A percentile compares a stretch with the other conserved stretches of the same genome.
These are phyloP conservation scores for Penicillium glabrum DNA, from an alignment of 2,329 filamentous ascomycete genomes.

Conservation along the genomic window DNA sequence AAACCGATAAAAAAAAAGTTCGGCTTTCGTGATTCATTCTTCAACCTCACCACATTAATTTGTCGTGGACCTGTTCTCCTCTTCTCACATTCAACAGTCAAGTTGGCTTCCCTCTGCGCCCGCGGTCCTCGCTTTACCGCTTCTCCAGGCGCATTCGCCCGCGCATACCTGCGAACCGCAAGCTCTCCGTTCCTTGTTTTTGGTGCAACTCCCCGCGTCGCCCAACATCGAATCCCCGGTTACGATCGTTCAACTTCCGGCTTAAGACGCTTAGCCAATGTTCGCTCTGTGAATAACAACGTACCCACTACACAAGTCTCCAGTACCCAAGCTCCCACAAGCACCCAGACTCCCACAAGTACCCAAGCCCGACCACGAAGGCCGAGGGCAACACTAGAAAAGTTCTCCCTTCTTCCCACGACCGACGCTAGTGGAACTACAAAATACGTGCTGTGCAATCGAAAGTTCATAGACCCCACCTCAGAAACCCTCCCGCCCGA, in stretches of 20 bases:
- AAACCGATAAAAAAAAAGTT: background rate
- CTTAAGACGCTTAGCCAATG: background rate
- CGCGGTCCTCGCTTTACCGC: conserved; percentile 30
- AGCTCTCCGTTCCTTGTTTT: conserved; percentile 4
- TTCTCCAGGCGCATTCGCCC: conserved; percentile 25
- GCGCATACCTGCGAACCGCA: conserved; percentile 11
- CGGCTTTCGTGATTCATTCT: background rate
- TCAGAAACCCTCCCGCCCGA: conserved; percentile 7
- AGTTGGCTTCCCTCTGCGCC: conserved; percentile 37
- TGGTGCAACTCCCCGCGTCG: background rate
- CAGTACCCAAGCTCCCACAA: background rate
- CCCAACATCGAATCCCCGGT: background rate
- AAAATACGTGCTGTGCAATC: conserved; percentile 27
- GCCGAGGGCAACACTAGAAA: background rate
- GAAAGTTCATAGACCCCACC: conserved; percentile 10
- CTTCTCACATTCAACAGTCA: conserved; percentile 20
- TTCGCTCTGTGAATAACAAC: background rate
- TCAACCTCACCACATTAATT: background rate
- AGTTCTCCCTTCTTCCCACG: conserved; percentile 9
- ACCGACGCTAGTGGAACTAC: background rate
- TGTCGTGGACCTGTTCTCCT: background rate
- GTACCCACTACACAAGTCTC: background rate
- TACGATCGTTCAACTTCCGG: background rate
- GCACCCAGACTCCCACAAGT: background rate
- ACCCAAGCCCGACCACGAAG: background rate